Percentiles rank a stretch among this genome's conserved stretches.
Conservation (phyloP, 306 rosid species). For the Cicer pinnatifidum region DNA sequence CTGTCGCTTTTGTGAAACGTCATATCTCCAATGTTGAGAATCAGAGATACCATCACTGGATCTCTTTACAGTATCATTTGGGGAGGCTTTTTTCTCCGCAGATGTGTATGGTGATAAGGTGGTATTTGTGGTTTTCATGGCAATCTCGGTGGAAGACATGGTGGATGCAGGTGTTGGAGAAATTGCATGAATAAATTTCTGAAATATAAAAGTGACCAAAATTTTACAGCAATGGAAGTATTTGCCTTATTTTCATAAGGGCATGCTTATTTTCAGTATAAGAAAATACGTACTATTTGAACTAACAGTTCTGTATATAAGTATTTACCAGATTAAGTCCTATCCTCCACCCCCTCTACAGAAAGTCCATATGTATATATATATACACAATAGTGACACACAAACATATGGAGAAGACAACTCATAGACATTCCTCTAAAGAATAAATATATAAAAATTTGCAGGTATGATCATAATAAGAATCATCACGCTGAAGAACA, state of each 20-base stretch:
- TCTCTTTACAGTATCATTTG: conserved; percentile 66
- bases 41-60: conserved; percentile 60
- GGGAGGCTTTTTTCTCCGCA: conserved; percentile 47
- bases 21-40: conserved; percentile 95
- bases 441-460: conserved; percentile 24
- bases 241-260: not conserved
- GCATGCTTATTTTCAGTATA: not conserved
- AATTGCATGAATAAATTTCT: conserved; percentile 96
- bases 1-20: conserved; percentile 82
- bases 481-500: conserved; percentile 9
- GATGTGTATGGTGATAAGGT: conserved; percentile 75
- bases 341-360: not conserved
- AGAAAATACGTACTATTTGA: conserved; percentile 26
- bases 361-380: conserved; percentile 1
- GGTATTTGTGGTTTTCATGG: conserved; percentile 67
- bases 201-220: conserved; percentile 47
- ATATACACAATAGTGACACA: not conserved
- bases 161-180: conserved; percentile 90
- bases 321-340: conserved; percentile 3
- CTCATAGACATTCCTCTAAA: conserved; percentile 13
- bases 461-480: conserved; percentile 1
- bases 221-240: conserved; percentile 38
- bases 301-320: not conserved
- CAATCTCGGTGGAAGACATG: conserved; percentile 83
- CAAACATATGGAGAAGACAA: not conserved